These are phyloP conservation scores for Alternaria triticina DNA, from an alignment of 2,329 filamentous ascomycete species.

Conservation along the genomic window DNA sequence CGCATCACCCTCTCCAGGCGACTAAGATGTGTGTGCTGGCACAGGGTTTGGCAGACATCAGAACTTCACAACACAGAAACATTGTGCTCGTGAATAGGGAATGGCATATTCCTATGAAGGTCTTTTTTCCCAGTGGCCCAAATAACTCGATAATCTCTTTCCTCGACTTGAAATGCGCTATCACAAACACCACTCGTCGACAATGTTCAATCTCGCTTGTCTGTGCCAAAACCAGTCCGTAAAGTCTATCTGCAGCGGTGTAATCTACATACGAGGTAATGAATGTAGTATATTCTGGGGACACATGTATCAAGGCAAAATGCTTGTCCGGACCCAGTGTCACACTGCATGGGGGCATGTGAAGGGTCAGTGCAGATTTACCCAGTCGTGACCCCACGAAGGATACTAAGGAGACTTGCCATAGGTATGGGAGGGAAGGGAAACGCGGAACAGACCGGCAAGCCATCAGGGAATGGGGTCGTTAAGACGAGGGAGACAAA, in stretches of 20 bases:
- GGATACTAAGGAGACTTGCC: not conserved
- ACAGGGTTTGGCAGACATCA: not conserved
- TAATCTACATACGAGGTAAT: not conserved
- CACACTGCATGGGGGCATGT: not conserved
- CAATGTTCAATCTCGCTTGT: not conserved
- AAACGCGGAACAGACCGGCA: not conserved
- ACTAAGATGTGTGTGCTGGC: not conserved
- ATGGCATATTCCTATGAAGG: not conserved
- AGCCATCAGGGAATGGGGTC: not conserved
- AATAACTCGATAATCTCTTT: not conserved
- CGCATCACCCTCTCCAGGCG: not conserved
- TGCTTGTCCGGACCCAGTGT: not conserved
- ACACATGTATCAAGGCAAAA: not conserved
- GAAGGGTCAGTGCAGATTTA: not conserved
- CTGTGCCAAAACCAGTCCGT: not conserved
- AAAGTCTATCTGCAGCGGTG: not conserved
- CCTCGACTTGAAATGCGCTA: not conserved
- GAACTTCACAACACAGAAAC: not conserved
- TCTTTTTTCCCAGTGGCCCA: not conserved
- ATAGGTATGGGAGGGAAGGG: not conserved
- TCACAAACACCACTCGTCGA: not conserved
- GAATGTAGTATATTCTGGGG: not conserved
- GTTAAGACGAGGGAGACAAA: not conserved
- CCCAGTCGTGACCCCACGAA: not conserved
- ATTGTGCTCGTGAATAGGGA: not conserved